These are phyloP conservation scores for Exserohilum turcica DNA, from an alignment of 2,329 filamentous ascomycete species.

Conservation along the genomic window DNA sequence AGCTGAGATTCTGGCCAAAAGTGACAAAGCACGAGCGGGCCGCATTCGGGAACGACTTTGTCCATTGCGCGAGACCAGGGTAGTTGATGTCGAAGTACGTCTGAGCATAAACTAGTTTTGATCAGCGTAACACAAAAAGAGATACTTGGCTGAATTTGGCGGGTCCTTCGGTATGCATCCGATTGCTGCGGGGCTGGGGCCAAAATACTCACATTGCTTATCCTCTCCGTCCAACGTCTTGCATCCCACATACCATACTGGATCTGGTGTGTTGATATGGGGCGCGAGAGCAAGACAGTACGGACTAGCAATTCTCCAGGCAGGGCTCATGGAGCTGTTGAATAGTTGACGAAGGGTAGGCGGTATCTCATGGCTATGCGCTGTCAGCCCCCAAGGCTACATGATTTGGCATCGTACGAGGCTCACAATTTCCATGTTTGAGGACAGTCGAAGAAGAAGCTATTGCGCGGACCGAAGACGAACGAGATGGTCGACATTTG, in stretches of 20 bases:
- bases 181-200: conserved; percentile 7
- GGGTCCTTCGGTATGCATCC: conserved; percentile 17
- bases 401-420: not conserved
- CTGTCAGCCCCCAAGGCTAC: conserved; percentile 22
- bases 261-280: conserved; percentile 32
- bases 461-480: conserved; percentile 44
- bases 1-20: conserved; percentile 39
- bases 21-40: conserved; percentile 40
- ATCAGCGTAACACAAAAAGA: conserved; percentile 18
- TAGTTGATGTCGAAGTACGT: conserved; percentile 39
- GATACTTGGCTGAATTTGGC: conserved; percentile 1
- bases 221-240: conserved; percentile 42
- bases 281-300: conserved; percentile 44
- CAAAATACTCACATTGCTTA: conserved; percentile 41
- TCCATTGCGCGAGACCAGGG: conserved; percentile 38
- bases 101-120: conserved; percentile 38
- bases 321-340: conserved; percentile 38
- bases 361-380: conserved; percentile 40
- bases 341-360: conserved; percentile 43
- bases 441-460: conserved; percentile 46
- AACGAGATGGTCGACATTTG: conserved; percentile 43
- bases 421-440: conserved; percentile 46
- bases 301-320: conserved; percentile 41
- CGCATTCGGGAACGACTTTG: conserved; percentile 34
- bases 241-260: conserved; percentile 43